A percentile compares a stretch with the other conserved stretches of the same genome.
phyloP scores from a whole-genome alignment of 768 basidiomycete species.

The Tylopilus intermedius region DNA sequence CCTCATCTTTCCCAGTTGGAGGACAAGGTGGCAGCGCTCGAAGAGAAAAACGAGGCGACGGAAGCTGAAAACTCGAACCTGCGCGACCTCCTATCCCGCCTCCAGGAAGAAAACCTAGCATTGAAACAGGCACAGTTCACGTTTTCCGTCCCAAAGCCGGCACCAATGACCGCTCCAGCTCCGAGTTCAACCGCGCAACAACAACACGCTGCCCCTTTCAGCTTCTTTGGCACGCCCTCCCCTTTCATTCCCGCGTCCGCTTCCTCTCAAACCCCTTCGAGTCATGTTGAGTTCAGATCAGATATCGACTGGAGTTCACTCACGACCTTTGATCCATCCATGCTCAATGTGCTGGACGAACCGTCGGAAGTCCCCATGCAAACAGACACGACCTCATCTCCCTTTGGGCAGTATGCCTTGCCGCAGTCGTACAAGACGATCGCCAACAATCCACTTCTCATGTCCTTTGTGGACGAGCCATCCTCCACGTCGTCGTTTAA shows the following conservation, averaged over 20 bases:
- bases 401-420: slow-evolving; percentile 48
- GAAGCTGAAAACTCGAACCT: slow-evolving; percentile 83
- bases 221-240: slow-evolving; percentile 24
- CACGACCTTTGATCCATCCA: slow-evolving; percentile 64
- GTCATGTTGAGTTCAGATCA: slow-evolving; percentile 16
- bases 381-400: slow-evolving; percentile 47
- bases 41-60: slow-evolving; percentile 71
- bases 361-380: slow-evolving; percentile 53
- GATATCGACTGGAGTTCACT: slow-evolving; percentile 60
- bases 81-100: slow-evolving; percentile 73
- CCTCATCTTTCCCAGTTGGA: slow-evolving; percentile 57
- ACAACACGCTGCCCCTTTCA: slow-evolving; percentile 16
- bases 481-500: slow-evolving; percentile 19
- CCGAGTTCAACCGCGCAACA: slow-evolving; percentile 19
- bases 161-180: slow-evolving; percentile 19
- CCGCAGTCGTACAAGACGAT: slow-evolving; percentile 64
- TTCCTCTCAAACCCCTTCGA: slow-evolving; percentile 31
- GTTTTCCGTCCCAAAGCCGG: slow-evolving; percentile 63
- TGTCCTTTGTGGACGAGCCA: slow-evolving; percentile 67
- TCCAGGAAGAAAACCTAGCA: slow-evolving; percentile 82
- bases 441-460: slow-evolving; percentile 79
- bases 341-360: slow-evolving; percentile 63
- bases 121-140: slow-evolving; percentile 83
- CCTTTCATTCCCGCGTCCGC: slow-evolving; percentile 21
- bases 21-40: slow-evolving; percentile 83